Base-by-base conservation (phyloP, 2,329 filamentous ascomycete genomes). In the Aspergillus chevalieri region DNA sequence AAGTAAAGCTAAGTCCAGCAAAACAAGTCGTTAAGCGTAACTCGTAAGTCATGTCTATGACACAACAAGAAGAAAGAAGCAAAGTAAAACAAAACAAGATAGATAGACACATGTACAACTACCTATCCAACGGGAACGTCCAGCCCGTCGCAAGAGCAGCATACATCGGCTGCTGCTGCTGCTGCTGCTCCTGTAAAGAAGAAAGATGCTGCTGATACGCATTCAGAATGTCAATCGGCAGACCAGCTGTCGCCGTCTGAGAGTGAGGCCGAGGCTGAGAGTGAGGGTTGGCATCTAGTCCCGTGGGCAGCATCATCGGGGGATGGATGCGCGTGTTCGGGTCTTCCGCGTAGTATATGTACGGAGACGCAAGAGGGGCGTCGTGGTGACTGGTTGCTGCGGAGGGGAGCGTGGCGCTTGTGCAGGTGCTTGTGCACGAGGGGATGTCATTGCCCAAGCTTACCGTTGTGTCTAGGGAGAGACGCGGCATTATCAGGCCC, bases 151-250 rank as follows among this genome's bases (percentile, higher is more conserved):
- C 26, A 44, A 57, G 46, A 41, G 44, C 34, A 6, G 50, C 41
- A 43, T 53, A 57, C 28, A 58, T 30, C 12, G 53, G 26, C 38
- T 41, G 38, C 17, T 41, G 17, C 17, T 38, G 34, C 34, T 38
- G n/a, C n/a, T n/a, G 34, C 9, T 38, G 34, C 17, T 2, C 42
- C 46, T 15, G 54, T 47, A 15, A 52, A 56, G 38, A 10, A 36
- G 34, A 36, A 22, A 41, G 38, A 28, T 60, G 60, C 15, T 50
- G 59, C 9, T 53, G 54, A 45, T 61, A 65, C 21, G 62, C 57
- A 12, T 49, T 47, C 24, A 65, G 48, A 50, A 65, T 56, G 26
- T 61, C 58, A 42, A 52, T 49, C 8, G 64, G 48, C 26, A 66
- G 41, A 14, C 47, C 52, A 10, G 54, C 47, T 10, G 50, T 21